Evolutionary conservation across 2,329 filamentous ascomycete species (phyloP).

Genomic region (Venturia carpophila): DNA sequence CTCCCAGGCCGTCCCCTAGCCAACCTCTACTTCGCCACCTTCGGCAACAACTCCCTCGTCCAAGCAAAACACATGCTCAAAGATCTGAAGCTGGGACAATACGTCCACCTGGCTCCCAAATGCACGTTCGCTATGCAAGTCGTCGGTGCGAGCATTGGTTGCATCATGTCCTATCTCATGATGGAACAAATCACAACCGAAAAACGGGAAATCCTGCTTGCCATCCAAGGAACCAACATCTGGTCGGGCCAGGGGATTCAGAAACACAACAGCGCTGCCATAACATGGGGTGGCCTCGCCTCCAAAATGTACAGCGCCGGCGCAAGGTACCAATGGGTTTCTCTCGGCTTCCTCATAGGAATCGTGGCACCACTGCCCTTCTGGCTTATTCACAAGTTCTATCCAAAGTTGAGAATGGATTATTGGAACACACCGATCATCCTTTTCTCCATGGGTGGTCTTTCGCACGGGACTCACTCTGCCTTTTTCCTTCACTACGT

Average conservation of each 20-base stretch:
- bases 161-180: constrained; percentile 37
- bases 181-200: constrained; percentile 38
- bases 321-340: constrained; percentile 32
- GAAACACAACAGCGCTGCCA: constrained; percentile 36
- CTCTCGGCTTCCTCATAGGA: constrained; percentile 35
- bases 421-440: constrained; percentile 39
- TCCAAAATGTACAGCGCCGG: constrained; percentile 28
- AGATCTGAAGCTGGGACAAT: constrained; percentile 35
- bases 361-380: constrained; percentile 33
- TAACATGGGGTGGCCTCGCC: constrained; percentile 28
- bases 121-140: constrained; percentile 39
- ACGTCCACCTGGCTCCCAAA: constrained; percentile 34
- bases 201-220: constrained; percentile 35
- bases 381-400: constrained; percentile 21
- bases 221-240: constrained; percentile 35
- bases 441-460: constrained; percentile 35
- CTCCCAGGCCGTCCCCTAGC: constrained; percentile 32
- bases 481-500: constrained; percentile 30
- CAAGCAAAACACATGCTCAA: constrained; percentile 22
- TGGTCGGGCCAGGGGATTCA: constrained; percentile 42
- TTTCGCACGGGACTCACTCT: constrained; percentile 38
- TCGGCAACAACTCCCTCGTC: constrained; percentile 30
- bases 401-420: constrained; percentile 28
- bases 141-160: constrained; percentile 32
- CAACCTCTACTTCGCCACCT: constrained; percentile 39